Percentiles rank a stretch among this genome's conserved stretches.
phyloP scores from a whole-genome alignment of 2,329 filamentous ascomycete species.

The Diaporthe citrichinensis region DNA sequence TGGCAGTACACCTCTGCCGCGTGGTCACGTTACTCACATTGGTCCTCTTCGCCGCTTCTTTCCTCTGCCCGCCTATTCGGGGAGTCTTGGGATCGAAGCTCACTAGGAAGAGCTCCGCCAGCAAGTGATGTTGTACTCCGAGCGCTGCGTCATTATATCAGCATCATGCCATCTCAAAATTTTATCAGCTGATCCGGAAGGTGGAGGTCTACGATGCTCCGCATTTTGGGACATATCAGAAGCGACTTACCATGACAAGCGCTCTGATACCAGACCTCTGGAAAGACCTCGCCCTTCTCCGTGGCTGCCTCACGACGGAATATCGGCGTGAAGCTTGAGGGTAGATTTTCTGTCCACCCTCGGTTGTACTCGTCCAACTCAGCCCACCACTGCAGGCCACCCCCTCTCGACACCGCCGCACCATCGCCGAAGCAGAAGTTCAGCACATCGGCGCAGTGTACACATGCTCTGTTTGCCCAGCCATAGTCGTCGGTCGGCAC shows the following conservation, averaged over 20 bases:
- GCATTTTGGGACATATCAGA: background rate
- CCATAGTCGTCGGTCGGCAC: conserved; percentile 63
- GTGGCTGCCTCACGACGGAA: conserved; percentile 57
- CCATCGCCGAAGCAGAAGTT: conserved; percentile 71
- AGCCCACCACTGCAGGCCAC: conserved; percentile 55
- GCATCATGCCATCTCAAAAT: background rate
- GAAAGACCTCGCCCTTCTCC: conserved; percentile 61
- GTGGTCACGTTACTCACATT: conserved; percentile 52
- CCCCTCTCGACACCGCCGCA: conserved; percentile 40
- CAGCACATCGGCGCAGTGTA: conserved; percentile 74
- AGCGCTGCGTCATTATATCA: conserved; percentile 58
- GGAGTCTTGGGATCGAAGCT: conserved; percentile 69
- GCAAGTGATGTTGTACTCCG: conserved; percentile 71
- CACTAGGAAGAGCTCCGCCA: conserved; percentile 69
- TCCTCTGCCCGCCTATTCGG: conserved; percentile 59
- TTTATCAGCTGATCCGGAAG: conserved; percentile 3
- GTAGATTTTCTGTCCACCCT: conserved; percentile 62
- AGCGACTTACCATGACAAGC: conserved; percentile 64
- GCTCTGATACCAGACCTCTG: conserved; percentile 69
- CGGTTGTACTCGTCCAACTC: conserved; percentile 61
- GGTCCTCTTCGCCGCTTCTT: conserved; percentile 55
- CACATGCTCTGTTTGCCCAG: conserved; percentile 73
- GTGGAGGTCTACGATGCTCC: conserved; percentile 10
- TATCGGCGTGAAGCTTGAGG: conserved; percentile 68
- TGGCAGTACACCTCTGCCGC: background rate